These are phyloP conservation scores for Thalassiosira ordinaria DNA, from an alignment of 352 stramenopile species.

Conservation along the genomic window DNA sequence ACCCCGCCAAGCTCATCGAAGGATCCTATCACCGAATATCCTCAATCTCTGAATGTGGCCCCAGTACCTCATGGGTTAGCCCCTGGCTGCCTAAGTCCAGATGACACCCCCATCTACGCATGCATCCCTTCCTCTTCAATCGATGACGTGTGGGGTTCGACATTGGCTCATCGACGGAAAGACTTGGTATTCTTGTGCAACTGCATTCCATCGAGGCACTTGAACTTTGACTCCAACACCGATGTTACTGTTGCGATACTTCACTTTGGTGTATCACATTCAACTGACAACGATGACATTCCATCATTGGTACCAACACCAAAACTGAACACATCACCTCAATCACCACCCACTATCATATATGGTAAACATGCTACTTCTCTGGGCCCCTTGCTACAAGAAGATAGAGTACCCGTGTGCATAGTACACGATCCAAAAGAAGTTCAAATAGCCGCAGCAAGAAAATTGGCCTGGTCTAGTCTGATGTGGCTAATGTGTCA, in stretches of 20 bases:
- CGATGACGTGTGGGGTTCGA: conserved; percentile 48
- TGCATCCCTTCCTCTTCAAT: conserved; percentile 61
- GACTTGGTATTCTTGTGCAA: conserved; percentile 81
- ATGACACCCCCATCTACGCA: conserved; percentile 61
- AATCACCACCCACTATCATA: conserved; percentile 59
- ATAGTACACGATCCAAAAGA: conserved; percentile 32
- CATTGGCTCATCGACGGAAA: conserved; percentile 46
- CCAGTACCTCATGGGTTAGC: conserved; percentile 59
- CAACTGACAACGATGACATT: neutral
- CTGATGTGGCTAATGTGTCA: conserved; percentile 73
- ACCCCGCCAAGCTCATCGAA: no score
- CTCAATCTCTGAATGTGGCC: conserved; percentile 32
- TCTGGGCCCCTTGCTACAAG: conserved; percentile 43
- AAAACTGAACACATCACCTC: conserved; percentile 26
- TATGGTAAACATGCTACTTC: conserved; percentile 66
- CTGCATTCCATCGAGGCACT: conserved; percentile 51
- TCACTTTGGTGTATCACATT: conserved; percentile 68
- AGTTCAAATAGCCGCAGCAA: conserved; percentile 43
- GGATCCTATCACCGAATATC: no score
- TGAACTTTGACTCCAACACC: conserved; percentile 26
- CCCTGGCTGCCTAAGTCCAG: conserved; percentile 52
- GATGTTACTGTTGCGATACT: conserved; percentile 59
- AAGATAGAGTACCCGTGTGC: conserved; percentile 50
- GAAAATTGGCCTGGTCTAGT: conserved; percentile 69
- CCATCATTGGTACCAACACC: conserved; percentile 6